A percentile compares a stretch with the other conserved stretches of the same genome.
Conservation (phyloP, 2,329 filamentous ascomycete species). For the Cladosporium sphaerospermum region DNA sequence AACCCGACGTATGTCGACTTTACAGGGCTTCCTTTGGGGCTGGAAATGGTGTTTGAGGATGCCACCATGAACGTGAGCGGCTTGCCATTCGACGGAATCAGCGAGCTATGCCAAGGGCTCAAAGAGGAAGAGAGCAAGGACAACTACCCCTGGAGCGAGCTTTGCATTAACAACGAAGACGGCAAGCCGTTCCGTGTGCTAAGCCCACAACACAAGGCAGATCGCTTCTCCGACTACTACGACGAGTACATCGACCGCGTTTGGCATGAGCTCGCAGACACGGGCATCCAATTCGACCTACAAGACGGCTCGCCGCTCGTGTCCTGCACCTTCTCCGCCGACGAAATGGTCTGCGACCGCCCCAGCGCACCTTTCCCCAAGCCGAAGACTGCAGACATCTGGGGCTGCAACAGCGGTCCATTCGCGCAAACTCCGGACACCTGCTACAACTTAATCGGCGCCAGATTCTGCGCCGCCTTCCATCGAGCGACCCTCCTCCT, state of each 20-base stretch:
- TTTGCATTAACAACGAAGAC: conserved; percentile 40
- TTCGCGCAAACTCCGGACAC: conserved; percentile 34
- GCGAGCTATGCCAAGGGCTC: conserved; percentile 47
- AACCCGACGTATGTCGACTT: conserved; percentile 26
- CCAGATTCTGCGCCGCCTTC: conserved; percentile 69
- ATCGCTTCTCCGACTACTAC: conserved; percentile 45
- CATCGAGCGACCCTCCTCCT: conserved; percentile 64
- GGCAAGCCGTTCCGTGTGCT: conserved; percentile 33
- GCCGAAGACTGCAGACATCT: conserved; percentile 57
- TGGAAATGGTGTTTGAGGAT: conserved; percentile 37
- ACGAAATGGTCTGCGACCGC: conserved; percentile 37
- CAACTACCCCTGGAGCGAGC: conserved; percentile 53
- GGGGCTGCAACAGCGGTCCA: conserved; percentile 59
- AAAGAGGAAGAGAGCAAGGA: conserved; percentile 48
- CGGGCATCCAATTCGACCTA: conserved; percentile 55
- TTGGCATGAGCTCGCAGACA: conserved; percentile 41
- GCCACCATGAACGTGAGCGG: conserved; percentile 51
- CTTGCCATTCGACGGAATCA: conserved; percentile 49
- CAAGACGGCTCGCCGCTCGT: conserved; percentile 53
- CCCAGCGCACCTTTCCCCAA: conserved; percentile 45
- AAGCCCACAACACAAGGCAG: conserved; percentile 33
- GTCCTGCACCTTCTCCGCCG: conserved; percentile 38
- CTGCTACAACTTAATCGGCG: conserved; percentile 53
- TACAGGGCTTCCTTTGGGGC: conserved; percentile 38
- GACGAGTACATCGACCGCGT: conserved; percentile 46